Base-by-base conservation (phyloP, 2,329 filamentous ascomycete species). In the Penicillium sp. region DNA sequence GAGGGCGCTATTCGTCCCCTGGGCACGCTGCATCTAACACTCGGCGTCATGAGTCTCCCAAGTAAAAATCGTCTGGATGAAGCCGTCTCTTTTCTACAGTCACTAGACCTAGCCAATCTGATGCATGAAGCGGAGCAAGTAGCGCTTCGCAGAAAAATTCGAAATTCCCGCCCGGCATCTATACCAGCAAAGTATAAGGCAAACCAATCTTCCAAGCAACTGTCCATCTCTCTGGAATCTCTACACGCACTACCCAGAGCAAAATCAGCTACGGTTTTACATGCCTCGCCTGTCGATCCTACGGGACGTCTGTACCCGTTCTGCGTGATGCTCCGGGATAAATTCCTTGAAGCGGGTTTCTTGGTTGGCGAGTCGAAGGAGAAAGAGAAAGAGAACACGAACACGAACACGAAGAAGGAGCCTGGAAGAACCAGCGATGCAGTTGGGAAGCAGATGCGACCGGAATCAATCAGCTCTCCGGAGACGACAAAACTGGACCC, bases 21-120 rank as follows among this genome's bases (percentile, higher is more conserved):
- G 0, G 89, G 90, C 0, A 92, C 91, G 1, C 74, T 97, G 46
- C 93, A 97, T 73, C 77, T 96, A 2, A 97, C 92, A 0, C 79
- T 97, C 0, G 92, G 92, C 0, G 89, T 95, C 1, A 92, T 97
- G 89, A 88, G 83, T 60, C 81, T 96, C 9, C 73, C 79, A 3
- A 79, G 76, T 2, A 73, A 78, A 2, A 78, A 81, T 44, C 71
- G 74, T 1, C 59, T 87, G 2, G 65, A 79, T 0, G 71, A 74
- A 27, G 85, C 82, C 0, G 61, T 78, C 23, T 42, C 64, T 1
- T 71, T 81, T 14, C 69, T 86, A 0, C 56, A 75, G 11, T 69
- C 67, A 0, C 64, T 85, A 0, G 75, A 85, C 61, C 58, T 84
- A 3, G 53, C 50, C 11, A 54, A 56, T 2, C 56, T 81, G 37